phyloP scores from a whole-genome alignment of 768 basidiomycete species.

The Tylopilus subfusipes region DNA sequence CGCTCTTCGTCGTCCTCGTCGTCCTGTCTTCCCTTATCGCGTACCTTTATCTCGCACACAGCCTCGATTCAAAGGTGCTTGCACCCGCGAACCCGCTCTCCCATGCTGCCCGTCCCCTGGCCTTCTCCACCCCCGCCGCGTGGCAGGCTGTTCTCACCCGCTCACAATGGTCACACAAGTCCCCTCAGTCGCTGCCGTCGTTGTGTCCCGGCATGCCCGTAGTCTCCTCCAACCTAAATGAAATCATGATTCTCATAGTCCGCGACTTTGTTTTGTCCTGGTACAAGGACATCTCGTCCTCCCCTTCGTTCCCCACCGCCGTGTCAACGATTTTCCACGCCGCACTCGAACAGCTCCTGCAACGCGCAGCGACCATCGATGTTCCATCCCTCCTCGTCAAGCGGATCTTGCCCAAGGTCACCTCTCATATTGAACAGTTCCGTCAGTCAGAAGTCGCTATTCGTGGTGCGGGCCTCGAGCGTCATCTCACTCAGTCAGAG shows the following conservation, averaged over 20 bases:
- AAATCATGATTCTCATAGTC: constrained; percentile 75
- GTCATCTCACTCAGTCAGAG: constrained; percentile 82
- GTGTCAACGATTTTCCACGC: constrained; percentile 74
- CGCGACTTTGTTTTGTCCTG: constrained; percentile 87
- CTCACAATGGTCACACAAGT: constrained; percentile 82
- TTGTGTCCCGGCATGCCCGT: constrained; percentile 61
- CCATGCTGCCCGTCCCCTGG: constrained; percentile 66
- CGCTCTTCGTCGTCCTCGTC: constrained; percentile 50
- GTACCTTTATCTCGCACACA: constrained; percentile 54
- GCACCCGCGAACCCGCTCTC: constrained; percentile 38
- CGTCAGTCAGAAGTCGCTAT: constrained; percentile 85
- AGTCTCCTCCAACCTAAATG: constrained; percentile 71
- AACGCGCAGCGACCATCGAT: constrained; percentile 60
- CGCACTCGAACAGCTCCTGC: constrained; percentile 54
- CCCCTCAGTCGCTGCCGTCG: constrained; percentile 64
- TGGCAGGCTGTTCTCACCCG: constrained; percentile 90
- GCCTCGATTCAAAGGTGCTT: constrained; percentile 48
- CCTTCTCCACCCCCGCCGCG: constrained; percentile 89
- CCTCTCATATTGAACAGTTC: constrained; percentile 85
- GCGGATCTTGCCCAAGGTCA: constrained; percentile 84
- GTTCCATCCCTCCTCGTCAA: constrained; percentile 73
- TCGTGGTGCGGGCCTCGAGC: constrained; percentile 77
- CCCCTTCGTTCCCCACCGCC: constrained; percentile 83
- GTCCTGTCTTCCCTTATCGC: constrained; percentile 49
- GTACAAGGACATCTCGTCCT: constrained; percentile 85